Conservation (phyloP, 306 rosid species). For the Lathyrus oleraceus region DNA sequence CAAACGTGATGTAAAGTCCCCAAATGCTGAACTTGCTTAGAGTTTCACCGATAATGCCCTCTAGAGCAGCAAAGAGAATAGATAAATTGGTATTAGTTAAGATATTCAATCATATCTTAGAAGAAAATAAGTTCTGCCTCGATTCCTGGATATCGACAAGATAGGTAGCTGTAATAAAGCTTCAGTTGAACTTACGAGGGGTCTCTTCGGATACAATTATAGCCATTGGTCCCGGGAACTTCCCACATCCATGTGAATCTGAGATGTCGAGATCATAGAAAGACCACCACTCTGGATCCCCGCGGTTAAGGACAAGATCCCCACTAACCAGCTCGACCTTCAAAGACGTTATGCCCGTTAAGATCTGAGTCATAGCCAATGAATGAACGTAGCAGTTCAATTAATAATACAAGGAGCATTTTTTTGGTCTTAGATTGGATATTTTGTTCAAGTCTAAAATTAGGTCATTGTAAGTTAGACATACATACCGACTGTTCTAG, state of each 20-base stretch:
- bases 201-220: slow-evolving; percentile 84
- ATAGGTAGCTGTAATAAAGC: slow-evolving; percentile 2
- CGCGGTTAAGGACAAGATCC: slow-evolving; percentile 69
- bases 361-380: slow-evolving; percentile 25
- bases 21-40: slow-evolving; percentile 99
- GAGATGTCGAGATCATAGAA: slow-evolving; percentile 62
- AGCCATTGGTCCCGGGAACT: slow-evolving; percentile 76
- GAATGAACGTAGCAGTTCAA: slow-evolving; percentile 24
- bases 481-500: slow-evolving; percentile 56
- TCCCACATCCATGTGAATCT: slow-evolving; percentile 61
- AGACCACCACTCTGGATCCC: slow-evolving; percentile 75
- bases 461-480: slow-evolving; percentile 8
- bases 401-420: neutral
- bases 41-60: slow-evolving; percentile 91
- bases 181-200: slow-evolving; percentile 66
- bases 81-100: slow-evolving; percentile 35
- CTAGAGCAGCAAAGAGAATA: slow-evolving; percentile 47
- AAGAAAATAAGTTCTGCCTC: slow-evolving; percentile 14
- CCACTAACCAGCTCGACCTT: slow-evolving; percentile 69
- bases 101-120: slow-evolving; percentile 22
- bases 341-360: slow-evolving; percentile 26
- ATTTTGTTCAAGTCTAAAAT: slow-evolving; percentile 14
- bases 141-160: neutral
- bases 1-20: slow-evolving; percentile 96
- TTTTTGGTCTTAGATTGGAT: neutral